phyloP scores from a whole-genome alignment of 805 yeast genomes.

The Myxozyma nipponensis region DNA sequence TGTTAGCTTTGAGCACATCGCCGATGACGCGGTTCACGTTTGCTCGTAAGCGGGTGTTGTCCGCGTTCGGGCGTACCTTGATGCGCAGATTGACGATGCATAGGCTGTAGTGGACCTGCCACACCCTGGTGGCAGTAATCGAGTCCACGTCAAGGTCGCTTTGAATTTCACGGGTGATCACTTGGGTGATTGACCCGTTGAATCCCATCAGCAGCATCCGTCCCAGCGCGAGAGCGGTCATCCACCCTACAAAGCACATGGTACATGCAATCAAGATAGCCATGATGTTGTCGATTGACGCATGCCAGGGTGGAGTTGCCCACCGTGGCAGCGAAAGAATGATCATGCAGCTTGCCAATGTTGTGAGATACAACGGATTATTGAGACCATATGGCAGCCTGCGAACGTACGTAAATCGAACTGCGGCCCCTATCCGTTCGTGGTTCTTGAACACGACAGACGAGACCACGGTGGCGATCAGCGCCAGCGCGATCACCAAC shows the following conservation, averaged over 20 bases:
- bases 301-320: conserved; percentile 29
- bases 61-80: conserved; percentile 33
- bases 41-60: conserved; percentile 36
- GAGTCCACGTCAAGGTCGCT: conserved; percentile 33
- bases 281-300: conserved; percentile 36
- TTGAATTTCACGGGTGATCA: conserved; percentile 23
- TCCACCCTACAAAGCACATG: conserved; percentile 44
- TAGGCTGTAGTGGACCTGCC: conserved; percentile 45
- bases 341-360: conserved; percentile 5
- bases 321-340: conserved; percentile 14
- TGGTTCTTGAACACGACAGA: conserved; percentile 38
- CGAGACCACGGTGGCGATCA: conserved; percentile 36
- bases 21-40: conserved; percentile 21
- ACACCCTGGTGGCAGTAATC: conserved; percentile 37
- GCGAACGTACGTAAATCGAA: conserved; percentile 19
- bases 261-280: conserved; percentile 40
- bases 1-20: conserved; percentile 19
- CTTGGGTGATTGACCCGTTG: conserved; percentile 37
- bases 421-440: conserved; percentile 33
- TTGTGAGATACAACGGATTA: conserved; percentile 18
- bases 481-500: conserved; percentile 26
- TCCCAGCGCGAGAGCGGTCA: conserved; percentile 40
- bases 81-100: conserved; percentile 41
- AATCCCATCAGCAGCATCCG: conserved; percentile 45
- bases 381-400: conserved; percentile 21